Percentiles rank a stretch among this genome's conserved stretches.
Evolutionary conservation across 305 asterid species (phyloP).

Genomic region (Caryopteris hybrid): DNA sequence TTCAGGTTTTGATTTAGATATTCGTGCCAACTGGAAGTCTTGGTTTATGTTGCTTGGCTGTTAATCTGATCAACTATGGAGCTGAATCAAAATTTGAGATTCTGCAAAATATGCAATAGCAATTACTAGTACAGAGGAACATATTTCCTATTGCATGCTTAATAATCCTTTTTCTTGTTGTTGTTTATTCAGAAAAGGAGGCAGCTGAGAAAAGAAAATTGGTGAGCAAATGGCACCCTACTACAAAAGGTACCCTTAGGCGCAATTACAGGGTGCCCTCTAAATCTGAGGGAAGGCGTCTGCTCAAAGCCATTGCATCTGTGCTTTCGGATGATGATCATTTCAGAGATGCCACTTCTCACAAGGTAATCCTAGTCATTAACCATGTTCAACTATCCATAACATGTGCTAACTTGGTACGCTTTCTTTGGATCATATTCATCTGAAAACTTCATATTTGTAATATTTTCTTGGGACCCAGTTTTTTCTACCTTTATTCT

Average conservation of each 20-base stretch:
- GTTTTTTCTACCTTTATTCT: no score
- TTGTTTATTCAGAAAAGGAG: constrained; percentile 67
- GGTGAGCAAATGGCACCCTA: constrained; percentile 97
- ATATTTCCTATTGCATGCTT: not conserved
- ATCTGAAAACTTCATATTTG: no score
- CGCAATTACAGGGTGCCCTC: constrained; percentile 86
- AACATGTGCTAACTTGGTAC: not conserved
- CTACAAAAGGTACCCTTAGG: constrained; percentile 89
- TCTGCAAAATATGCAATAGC: not conserved
- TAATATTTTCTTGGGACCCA: no score
- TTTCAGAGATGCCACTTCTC: constrained; percentile 94
- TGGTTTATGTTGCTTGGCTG: not conserved
- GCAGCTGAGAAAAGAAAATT: constrained; percentile 77
- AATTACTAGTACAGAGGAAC: not conserved
- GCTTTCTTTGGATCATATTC: not conserved
- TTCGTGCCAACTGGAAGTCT: not conserved
- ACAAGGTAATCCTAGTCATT: constrained; percentile 53
- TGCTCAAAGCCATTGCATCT: constrained; percentile 78
- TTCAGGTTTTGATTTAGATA: not conserved
- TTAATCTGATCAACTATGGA: not conserved
- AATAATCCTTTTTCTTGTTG: constrained; percentile 9
- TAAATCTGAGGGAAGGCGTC: constrained; percentile 76
- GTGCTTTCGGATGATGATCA: constrained; percentile 89
- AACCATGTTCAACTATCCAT: not conserved
- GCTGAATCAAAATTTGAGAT: not conserved